Conservation (phyloP, 2,329 filamentous ascomycete species). For the Cryoendolithus antarcticus region DNA sequence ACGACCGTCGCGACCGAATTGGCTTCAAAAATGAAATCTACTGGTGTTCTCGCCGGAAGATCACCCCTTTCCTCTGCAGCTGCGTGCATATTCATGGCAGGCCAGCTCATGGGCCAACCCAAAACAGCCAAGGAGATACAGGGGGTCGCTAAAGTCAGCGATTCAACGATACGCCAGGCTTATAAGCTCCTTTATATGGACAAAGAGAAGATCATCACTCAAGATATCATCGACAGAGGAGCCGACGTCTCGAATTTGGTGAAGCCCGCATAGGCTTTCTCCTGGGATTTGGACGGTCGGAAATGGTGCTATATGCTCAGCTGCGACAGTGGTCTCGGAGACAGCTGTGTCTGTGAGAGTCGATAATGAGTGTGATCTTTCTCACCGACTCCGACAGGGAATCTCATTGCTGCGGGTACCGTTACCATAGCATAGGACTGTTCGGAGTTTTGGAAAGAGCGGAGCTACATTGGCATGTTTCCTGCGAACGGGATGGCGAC, state of each 20-base stretch:
- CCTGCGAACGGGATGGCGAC: too few species aligned
- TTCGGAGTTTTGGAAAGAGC: too few species aligned
- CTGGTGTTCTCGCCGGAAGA: conserved; percentile 75
- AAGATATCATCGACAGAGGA: conserved; percentile 61
- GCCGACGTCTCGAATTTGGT: conserved; percentile 63
- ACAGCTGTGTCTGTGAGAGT: too few species aligned
- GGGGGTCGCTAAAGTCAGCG: conserved; percentile 73
- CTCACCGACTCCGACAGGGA: too few species aligned
- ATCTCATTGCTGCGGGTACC: too few species aligned
- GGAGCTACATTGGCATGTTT: too few species aligned
- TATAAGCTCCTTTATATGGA: conserved; percentile 79
- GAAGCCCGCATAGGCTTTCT: conserved; percentile 17
- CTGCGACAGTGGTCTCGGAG: too few species aligned
- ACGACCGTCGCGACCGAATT: conserved; percentile 70
- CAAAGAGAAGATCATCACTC: conserved; percentile 60
- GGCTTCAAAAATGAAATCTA: conserved; percentile 62
- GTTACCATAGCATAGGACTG: too few species aligned
- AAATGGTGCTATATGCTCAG: too few species aligned
- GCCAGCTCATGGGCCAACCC: conserved; percentile 67
- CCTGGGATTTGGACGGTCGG: too few species aligned
- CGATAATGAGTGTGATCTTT: too few species aligned
- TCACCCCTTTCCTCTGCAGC: conserved; percentile 90
- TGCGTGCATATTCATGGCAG: conserved; percentile 93
- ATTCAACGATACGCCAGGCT: conserved; percentile 90
- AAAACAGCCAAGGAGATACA: conserved; percentile 81